phyloP scores from a whole-genome alignment of 306 rosid genomes.

The Argentina anserina region DNA sequence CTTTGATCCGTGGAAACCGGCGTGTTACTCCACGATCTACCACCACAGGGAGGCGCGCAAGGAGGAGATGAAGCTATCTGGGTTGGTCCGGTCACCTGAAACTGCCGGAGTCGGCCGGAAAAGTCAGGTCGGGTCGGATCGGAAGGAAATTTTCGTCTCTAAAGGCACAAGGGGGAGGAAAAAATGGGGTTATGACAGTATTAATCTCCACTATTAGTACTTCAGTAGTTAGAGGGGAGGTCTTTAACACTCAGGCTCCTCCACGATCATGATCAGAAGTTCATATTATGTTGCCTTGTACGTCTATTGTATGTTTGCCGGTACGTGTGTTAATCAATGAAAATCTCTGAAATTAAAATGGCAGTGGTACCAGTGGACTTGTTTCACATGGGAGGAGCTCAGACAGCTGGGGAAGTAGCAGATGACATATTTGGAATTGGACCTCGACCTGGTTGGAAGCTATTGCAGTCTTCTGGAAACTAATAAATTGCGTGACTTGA shows the following conservation, averaged over 20 bases:
- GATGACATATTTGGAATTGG: neutral
- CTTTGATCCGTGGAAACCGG: too few relatives aligned
- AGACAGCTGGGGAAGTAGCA: slow-evolving; percentile 6
- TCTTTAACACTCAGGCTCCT: neutral
- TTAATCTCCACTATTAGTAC: too few relatives aligned
- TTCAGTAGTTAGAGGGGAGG: neutral
- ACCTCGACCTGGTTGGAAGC: slow-evolving; percentile 29
- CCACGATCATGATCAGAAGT: neutral
- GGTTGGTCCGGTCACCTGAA: too few relatives aligned
- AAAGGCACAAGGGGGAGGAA: too few relatives aligned
- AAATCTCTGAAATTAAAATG: neutral
- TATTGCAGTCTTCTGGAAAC: slow-evolving; percentile 37
- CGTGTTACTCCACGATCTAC: too few relatives aligned
- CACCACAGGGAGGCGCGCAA: too few relatives aligned
- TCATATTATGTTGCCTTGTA: neutral
- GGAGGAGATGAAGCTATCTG: too few relatives aligned
- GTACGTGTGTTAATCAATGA: neutral
- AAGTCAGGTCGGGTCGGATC: too few relatives aligned
- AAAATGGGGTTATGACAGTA: too few relatives aligned
- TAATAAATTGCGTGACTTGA: neutral
- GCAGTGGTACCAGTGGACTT: slow-evolving; percentile 3
- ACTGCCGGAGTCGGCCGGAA: too few relatives aligned
- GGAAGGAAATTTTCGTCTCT: too few relatives aligned
- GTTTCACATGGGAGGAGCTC: slow-evolving; percentile 10
- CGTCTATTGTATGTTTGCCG: neutral